Conservation (phyloP, 768 basidiomycete genomes). For the Suillus discolor region DNA sequence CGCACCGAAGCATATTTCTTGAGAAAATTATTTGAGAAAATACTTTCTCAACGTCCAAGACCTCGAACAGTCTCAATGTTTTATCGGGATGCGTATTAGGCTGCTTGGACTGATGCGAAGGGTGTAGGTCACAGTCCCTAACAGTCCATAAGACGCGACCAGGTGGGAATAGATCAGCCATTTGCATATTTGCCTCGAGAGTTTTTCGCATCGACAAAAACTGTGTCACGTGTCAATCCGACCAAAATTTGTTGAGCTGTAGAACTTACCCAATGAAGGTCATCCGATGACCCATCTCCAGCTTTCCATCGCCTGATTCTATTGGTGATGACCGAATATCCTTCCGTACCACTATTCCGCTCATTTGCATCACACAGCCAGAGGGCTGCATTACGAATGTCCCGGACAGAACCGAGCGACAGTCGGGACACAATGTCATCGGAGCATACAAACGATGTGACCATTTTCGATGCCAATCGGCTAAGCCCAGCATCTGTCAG, state of each 20-base stretch:
- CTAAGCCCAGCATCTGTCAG: constrained; percentile 63
- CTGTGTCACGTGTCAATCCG: constrained; percentile 52
- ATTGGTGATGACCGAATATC: constrained; percentile 42
- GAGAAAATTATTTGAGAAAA: constrained; percentile 84
- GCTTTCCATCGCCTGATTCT: constrained; percentile 63
- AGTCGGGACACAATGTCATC: constrained; percentile 81
- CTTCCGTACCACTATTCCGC: constrained; percentile 37
- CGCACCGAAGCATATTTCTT: constrained; percentile 78
- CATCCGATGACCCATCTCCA: constrained; percentile 56
- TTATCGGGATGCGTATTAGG: constrained; percentile 19
- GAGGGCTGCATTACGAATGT: constrained; percentile 70
- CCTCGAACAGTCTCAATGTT: constrained; percentile 65
- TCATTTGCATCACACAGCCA: constrained; percentile 80
- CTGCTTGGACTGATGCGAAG: constrained; percentile 44
- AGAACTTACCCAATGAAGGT: constrained; percentile 46
- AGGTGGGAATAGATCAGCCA: constrained; percentile 71
- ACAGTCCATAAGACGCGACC: constrained; percentile 81
- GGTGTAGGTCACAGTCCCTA: constrained; percentile 70
- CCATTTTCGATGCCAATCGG: constrained; percentile 59
- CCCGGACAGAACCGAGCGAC: constrained; percentile 75
- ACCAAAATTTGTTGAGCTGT: constrained; percentile 43
- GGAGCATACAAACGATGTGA: constrained; percentile 81
- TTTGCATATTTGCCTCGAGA: constrained; percentile 82
- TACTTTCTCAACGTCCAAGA: constrained; percentile 72
- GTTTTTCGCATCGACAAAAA: constrained; percentile 82